phyloP scores from a whole-genome alignment of 1,284 basidiomycete species.

The Omphalotus olearius region DNA sequence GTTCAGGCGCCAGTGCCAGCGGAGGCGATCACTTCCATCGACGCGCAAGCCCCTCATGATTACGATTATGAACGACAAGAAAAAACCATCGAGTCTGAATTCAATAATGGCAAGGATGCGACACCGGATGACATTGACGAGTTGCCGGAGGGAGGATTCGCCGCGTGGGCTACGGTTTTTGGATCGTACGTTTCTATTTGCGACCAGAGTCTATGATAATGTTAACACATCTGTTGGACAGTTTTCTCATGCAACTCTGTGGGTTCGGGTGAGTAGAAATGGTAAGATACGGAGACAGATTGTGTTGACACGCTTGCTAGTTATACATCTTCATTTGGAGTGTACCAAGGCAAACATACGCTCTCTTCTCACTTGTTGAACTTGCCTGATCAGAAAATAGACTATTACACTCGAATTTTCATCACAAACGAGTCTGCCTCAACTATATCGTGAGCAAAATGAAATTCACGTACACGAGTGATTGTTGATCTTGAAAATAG shows the following conservation, averaged over 20 bases:
- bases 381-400: slow-evolving; percentile 14
- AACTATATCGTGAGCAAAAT: slow-evolving; percentile 28
- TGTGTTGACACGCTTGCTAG: slow-evolving; percentile 16
- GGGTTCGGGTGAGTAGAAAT: slow-evolving; percentile 29
- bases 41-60: no score
- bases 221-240: slow-evolving; percentile 2
- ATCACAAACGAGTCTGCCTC: slow-evolving; percentile 30
- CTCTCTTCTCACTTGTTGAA: neutral
- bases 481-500: slow-evolving; percentile 16
- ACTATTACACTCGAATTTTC: slow-evolving; percentile 31
- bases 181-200: neutral
- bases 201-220: neutral
- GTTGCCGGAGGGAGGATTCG: slow-evolving; percentile 10
- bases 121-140: no score
- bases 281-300: no score
- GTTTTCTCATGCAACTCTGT: slow-evolving; percentile 26
- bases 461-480: neutral
- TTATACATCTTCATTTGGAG: slow-evolving; percentile 34
- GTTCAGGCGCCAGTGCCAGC: no score
- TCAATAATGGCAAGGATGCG: no score
- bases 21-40: no score
- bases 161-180: slow-evolving; percentile 10
- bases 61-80: no score
- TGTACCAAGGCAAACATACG: slow-evolving; percentile 32
- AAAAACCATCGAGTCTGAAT: no score